Conservation (phyloP, 192 early-diverging fungal genomes). For the Backusella sp. region DNA sequence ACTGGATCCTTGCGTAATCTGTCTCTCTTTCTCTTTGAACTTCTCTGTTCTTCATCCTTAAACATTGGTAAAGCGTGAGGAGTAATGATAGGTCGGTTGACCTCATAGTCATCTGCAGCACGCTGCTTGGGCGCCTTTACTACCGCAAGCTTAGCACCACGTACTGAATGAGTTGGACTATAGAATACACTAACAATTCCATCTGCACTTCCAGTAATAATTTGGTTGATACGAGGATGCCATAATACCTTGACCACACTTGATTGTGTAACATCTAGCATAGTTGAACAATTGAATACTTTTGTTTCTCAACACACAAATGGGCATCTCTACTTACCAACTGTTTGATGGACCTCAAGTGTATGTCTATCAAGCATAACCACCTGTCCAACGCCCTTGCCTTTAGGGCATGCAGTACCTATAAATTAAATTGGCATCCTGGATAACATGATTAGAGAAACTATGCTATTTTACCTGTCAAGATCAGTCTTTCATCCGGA, state of each 20-base stretch:
- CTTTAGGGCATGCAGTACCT: slow-evolving; percentile 68
- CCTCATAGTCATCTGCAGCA: slow-evolving; percentile 61
- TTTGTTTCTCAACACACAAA: not conserved
- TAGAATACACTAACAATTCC: slow-evolving; percentile 79
- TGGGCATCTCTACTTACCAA: slow-evolving; percentile 36
- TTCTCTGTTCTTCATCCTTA: slow-evolving; percentile 63
- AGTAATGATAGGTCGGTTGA: slow-evolving; percentile 75
- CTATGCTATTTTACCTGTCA: slow-evolving; percentile 55
- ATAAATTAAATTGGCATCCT: not conserved
- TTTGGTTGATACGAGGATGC: slow-evolving; percentile 85
- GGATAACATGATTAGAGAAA: too few relatives aligned
- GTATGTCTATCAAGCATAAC: slow-evolving; percentile 64
- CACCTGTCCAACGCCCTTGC: slow-evolving; percentile 62
- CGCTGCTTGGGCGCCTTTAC: slow-evolving; percentile 64
- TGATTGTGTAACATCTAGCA: slow-evolving; percentile 45
- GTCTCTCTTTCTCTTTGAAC: slow-evolving; percentile 70
- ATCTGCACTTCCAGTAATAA: slow-evolving; percentile 74
- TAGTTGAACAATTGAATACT: not conserved
- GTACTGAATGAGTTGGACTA: slow-evolving; percentile 59
- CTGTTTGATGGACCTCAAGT: slow-evolving; percentile 51
- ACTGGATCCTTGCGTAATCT: slow-evolving; percentile 71
- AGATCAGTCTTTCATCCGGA: slow-evolving; percentile 74
- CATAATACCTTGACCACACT: slow-evolving; percentile 78
- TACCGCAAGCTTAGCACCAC: slow-evolving; percentile 74
- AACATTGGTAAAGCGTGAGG: slow-evolving; percentile 90